Base-by-base conservation (phyloP, 805 yeast genomes). In the Metschnikowia lachancei region DNA sequence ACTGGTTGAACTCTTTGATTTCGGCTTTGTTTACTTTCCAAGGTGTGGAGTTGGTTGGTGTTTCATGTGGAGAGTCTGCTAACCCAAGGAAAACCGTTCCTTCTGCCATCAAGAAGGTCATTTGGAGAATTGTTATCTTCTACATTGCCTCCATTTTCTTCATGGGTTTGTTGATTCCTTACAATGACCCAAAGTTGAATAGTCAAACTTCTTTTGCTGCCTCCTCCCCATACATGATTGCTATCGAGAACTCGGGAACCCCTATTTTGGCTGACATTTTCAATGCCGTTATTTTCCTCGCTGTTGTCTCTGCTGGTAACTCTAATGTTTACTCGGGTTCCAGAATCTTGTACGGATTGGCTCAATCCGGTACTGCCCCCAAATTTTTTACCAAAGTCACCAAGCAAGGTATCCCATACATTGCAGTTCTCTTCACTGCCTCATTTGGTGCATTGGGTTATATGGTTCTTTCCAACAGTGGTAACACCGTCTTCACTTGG, bases 21-120 rank as follows among this genome's bases (percentile, higher is more conserved):
- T 79, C 78, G 47, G 87, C 91, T 31, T 85, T 87, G n/a, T 85
- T 85, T 72, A 85, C 91, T 22, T 85, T 77, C 64, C 90, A 84
- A 67, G 91, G 91, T 64, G 82, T 85, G 41, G 94, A 85, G 63
- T 72, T 83, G 61, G 81, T 83, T 18, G 91, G 90, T 65, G 74
- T 85, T 45, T 73, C 88, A 3, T 86, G 87, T 29, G 89, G 90
- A 66, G 94, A 85, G 66, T 74, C 85, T 41, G 73, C 74, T 24
- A 82, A 82, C 61, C 90, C 91, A 46, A 71, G 83, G 63, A 81
- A 78, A 53, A 69, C 87, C 22, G 83, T 85, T 47, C 90, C 91
- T 49, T 75, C 76, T 41, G 89, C 91, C 31, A 82, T 84, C 60
- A 81, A 77, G 60, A 82, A 82, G 56, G 89, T 85, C 32, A 74